Evolutionary conservation across 148 eudicot species (phyloP).

Genomic region (Bassia scoparia): DNA sequence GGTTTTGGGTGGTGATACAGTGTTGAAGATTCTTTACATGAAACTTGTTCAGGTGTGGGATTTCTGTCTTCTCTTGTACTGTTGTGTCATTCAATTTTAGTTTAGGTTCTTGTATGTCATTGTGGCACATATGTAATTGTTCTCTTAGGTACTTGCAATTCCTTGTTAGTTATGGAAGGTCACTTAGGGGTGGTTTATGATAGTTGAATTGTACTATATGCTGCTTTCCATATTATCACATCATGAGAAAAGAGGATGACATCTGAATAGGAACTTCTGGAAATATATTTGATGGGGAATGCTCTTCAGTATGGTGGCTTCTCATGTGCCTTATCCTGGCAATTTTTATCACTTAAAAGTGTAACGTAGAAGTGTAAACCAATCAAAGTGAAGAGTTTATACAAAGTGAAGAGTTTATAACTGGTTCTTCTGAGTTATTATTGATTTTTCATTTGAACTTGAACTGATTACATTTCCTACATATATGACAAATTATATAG

Average conservation of each 20-base stretch:
- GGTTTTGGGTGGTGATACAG: constrained; percentile 83
- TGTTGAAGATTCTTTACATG: constrained; percentile 78
- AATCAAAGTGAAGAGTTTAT: neutral
- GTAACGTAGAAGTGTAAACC: neutral
- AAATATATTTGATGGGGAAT: neutral
- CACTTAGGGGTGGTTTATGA: neutral
- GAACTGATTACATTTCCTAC: neutral
- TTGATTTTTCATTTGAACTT: neutral
- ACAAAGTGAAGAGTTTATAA: neutral
- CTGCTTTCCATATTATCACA: neutral
- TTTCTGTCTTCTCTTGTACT: neutral
- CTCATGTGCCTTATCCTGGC: neutral
- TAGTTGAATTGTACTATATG: neutral
- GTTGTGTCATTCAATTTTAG: neutral
- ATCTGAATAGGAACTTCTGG: neutral
- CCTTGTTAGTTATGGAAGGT: neutral
- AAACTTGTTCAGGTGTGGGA: constrained; percentile 76
- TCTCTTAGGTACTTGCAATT: neutral
- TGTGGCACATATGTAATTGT: neutral
- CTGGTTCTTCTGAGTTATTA: neutral
- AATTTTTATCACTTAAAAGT: neutral
- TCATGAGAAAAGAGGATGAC: neutral
- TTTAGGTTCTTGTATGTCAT: neutral
- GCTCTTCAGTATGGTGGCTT: neutral
- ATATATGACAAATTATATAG: neutral